These are phyloP conservation scores for Spirogloea muscicola DNA, from an alignment of 139 green algal species.

Conservation along the genomic window DNA sequence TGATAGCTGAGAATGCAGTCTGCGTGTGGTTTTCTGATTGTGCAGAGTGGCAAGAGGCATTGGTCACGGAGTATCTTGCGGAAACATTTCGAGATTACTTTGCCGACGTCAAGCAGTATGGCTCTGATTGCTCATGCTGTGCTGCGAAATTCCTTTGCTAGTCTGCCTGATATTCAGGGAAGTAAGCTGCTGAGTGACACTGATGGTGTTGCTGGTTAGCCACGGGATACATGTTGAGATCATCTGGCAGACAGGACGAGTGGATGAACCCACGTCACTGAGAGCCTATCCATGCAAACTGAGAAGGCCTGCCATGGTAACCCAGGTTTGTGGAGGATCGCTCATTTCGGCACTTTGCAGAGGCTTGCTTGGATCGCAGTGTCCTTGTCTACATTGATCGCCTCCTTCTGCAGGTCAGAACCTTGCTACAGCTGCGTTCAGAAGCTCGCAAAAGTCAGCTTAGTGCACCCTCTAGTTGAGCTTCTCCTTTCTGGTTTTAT, in stretches of 20 bases:
- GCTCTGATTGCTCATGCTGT: too few species aligned
- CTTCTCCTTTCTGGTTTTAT: not conserved
- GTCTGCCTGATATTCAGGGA: not conserved
- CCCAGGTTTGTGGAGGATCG: conserved; percentile 49
- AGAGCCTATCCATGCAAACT: not conserved
- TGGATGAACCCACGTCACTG: not conserved
- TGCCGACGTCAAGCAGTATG: conserved; percentile 54
- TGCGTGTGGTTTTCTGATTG: not conserved
- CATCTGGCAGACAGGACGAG: not conserved
- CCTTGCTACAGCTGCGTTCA: not conserved
- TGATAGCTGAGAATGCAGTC: too few species aligned
- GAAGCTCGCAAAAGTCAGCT: not conserved
- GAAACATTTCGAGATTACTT: conserved; percentile 77
- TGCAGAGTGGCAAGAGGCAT: conserved; percentile 68
- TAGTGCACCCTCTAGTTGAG: not conserved
- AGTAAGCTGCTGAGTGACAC: not conserved
- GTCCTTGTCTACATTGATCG: conserved; percentile 55
- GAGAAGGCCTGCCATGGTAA: not conserved
- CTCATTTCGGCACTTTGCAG: conserved; percentile 51
- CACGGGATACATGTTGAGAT: not conserved
- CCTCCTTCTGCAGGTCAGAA: conserved; percentile 48
- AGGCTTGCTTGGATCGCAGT: conserved; percentile 52
- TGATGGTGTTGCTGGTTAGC: not conserved
- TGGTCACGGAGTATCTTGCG: conserved; percentile 58
- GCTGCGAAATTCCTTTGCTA: conserved; percentile 15